phyloP scores from a whole-genome alignment of 2,329 filamentous ascomycete species.

The Fusarium sp. region DNA sequence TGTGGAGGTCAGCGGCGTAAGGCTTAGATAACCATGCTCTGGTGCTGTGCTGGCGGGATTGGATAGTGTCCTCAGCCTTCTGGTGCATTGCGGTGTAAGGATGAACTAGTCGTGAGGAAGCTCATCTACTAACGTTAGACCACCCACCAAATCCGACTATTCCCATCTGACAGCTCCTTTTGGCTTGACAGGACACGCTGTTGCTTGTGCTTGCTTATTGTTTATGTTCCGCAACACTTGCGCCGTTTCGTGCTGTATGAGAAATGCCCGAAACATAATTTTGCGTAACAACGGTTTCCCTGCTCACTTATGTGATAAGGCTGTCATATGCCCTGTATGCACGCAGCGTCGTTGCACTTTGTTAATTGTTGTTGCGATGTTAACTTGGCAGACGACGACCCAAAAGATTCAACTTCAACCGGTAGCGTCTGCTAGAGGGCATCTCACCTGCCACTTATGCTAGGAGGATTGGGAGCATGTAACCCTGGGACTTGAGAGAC shows the following conservation, averaged over 20 bases:
- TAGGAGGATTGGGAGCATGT: not conserved
- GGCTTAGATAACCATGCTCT: conserved; percentile 18
- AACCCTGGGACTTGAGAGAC: conserved; percentile 10
- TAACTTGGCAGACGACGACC: conserved; percentile 2
- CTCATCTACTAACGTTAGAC: conserved; percentile 2
- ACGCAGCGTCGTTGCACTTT: not conserved
- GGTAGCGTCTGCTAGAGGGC: not conserved
- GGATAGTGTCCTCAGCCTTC: not conserved
- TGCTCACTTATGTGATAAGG: not conserved
- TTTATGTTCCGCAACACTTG: conserved; percentile 1
- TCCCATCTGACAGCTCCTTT: conserved; percentile 33
- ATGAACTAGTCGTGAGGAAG: not conserved
- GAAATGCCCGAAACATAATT: conserved; percentile 5
- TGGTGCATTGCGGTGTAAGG: conserved; percentile 34
- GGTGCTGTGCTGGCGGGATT: conserved; percentile 10
- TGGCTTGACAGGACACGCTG: not conserved
- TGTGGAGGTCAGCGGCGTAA: not conserved
- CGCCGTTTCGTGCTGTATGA: not conserved
- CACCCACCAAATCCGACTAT: conserved; percentile 40
- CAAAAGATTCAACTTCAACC: not conserved
- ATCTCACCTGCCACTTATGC: not conserved
- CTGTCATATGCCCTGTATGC: not conserved
- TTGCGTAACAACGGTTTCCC: conserved; percentile 8
- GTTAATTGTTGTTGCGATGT: not conserved
- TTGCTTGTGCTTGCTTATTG: not conserved